Evolutionary conservation across 306 rosid species (phyloP), one percentile per base, ranked within the genome.

Genomic region (Benincasa hispida): DNA sequence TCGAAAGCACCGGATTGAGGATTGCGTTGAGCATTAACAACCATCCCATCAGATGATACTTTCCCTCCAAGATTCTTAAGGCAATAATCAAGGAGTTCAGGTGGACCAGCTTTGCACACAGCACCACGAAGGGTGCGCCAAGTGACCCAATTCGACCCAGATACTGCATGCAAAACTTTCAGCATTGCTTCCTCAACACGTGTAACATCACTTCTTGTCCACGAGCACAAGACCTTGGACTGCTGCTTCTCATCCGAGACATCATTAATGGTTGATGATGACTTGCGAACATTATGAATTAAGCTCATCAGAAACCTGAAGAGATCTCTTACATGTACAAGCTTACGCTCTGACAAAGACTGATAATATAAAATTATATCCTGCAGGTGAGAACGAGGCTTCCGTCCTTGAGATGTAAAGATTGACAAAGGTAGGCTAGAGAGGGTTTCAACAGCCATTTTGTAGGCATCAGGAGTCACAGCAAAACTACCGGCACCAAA

Each of bases 401-500:
- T 80, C 76, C 79, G 86, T 57, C 83, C 87, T 62, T 82, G 86
- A 72, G 84, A 83, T 57, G 84, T 78, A 76, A 85, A 87, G 77
- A 75, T 63, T 75, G 99, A 89, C 82, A 94, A 53, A 28, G 95
- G 97, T 17, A 89, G 62, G 72, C 67, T 79, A 77, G 95, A 90
- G 72, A 94, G 89, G 86, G 54, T 87, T 79, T 89, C 91, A 73
- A 91, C 87, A 28, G 96, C 90, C 60, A 80, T 77, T 72, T 84
- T 80, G 61, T 94, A 90, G 56, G 89, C 85, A 83, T 89, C 87
- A n/a, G 77, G 80, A 22, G 97, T 89, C 77, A 94, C 88, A 73
- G 93, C 92, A 84, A 87, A 94, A 88, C 98, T 94, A 82, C 97
- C 99, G 28, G 92, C 87, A 80, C 97, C 97, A 80, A 94, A 94